These are phyloP conservation scores for Spathaspora boniae DNA, from an alignment of 805 yeast genomes.

Conservation along the genomic window DNA sequence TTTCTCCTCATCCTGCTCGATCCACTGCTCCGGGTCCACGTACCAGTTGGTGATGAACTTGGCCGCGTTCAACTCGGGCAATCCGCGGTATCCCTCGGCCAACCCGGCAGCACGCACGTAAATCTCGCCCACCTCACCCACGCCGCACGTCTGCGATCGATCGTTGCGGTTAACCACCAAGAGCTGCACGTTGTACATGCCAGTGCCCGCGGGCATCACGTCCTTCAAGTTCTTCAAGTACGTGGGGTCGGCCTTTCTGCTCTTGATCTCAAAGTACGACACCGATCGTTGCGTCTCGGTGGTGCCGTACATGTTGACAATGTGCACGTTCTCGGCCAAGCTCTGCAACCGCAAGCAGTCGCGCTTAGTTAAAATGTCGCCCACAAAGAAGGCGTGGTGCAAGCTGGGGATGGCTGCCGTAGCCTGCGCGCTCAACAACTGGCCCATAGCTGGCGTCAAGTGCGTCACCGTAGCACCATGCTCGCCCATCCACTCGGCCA, in stretches of 20 bases:
- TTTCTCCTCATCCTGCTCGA: slow-evolving; percentile 46
- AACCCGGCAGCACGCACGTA: slow-evolving; percentile 98
- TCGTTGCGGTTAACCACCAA: slow-evolving; percentile 91
- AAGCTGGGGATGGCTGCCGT: slow-evolving; percentile 76
- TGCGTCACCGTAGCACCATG: slow-evolving; percentile 95
- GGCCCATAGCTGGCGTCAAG: slow-evolving; percentile 99
- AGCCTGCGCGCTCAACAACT: slow-evolving; percentile 92
- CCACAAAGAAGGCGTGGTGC: slow-evolving; percentile 97
- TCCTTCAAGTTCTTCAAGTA: slow-evolving; percentile 86
- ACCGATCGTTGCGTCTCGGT: slow-evolving; percentile 99
- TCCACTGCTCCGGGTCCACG: slow-evolving; percentile 64
- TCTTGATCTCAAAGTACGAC: slow-evolving; percentile 84
- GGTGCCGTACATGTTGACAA: slow-evolving; percentile 98
- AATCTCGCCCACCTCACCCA: slow-evolving; percentile 98
- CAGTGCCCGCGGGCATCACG: slow-evolving; percentile 97
- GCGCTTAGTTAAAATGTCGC: slow-evolving; percentile 95
- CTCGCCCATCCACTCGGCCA: slow-evolving; percentile 95
- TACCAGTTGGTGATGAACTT: slow-evolving; percentile 94
- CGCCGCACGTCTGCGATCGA: slow-evolving; percentile 88
- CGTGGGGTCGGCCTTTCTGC: slow-evolving; percentile 62
- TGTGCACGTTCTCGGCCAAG: slow-evolving; percentile 81
- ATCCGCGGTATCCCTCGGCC: slow-evolving; percentile 92
- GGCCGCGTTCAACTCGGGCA: slow-evolving; percentile 82
- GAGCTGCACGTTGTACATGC: slow-evolving; percentile 93
- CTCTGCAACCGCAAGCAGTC: slow-evolving; percentile 93